Evolutionary conservation across 352 stramenopile genomes (phyloP).

Genomic region (Phytophthora palmivora): DNA sequence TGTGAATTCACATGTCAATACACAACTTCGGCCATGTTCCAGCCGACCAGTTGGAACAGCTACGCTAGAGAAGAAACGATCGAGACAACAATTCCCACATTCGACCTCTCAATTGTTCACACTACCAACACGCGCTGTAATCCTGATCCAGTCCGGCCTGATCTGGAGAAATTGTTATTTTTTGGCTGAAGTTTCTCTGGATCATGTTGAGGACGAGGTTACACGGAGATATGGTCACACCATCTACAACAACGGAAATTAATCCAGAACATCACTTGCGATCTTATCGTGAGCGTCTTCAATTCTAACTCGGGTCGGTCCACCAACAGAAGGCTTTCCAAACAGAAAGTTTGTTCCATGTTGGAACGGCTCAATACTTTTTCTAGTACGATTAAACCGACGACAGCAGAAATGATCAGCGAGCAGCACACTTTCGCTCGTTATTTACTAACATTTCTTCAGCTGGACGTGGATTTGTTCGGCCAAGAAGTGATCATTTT

Average conservation of each 20-base stretch:
- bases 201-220: conserved; percentile 8
- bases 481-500: conserved; percentile 64
- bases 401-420: background rate
- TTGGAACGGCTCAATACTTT: conserved; percentile 14
- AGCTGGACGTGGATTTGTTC: conserved; percentile 67
- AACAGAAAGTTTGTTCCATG: conserved; percentile 12
- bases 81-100: conserved; percentile 23
- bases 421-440: conserved; percentile 44
- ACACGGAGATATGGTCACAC: conserved; percentile 1
- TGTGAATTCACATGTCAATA: conserved; percentile 48
- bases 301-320: conserved; percentile 50
- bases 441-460: conserved; percentile 43
- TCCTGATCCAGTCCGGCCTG: conserved; percentile 57
- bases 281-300: conserved; percentile 48
- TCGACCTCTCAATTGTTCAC: conserved; percentile 24
- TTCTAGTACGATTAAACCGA: background rate
- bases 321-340: conserved; percentile 32
- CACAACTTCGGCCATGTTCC: conserved; percentile 26
- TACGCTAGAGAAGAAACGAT: conserved; percentile 37
- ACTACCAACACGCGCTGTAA: conserved; percentile 7
- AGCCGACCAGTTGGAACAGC: conserved; percentile 5
- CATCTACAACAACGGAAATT: conserved; percentile 9
- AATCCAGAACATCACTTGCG: conserved; percentile 31
- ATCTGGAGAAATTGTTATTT: conserved; percentile 66
- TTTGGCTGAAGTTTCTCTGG: conserved; percentile 43